Conservation (phyloP, 2,329 filamentous ascomycete species). For the Dendrostoma leiphaemia region DNA sequence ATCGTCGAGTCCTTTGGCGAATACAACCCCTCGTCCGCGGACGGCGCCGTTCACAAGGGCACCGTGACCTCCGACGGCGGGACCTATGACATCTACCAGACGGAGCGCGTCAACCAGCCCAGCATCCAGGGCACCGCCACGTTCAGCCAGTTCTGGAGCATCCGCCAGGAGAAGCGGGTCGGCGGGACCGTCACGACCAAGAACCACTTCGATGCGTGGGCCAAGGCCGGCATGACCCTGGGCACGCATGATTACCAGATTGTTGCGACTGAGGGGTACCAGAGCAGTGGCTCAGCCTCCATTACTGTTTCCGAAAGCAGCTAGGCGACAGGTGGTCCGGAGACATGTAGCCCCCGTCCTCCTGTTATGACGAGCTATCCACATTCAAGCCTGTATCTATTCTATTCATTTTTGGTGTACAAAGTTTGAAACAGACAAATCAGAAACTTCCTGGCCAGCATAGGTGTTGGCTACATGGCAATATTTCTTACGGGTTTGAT, state of each 20-base stretch:
- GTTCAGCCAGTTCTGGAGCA: slow-evolving; percentile 50
- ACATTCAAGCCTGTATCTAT: too few species aligned
- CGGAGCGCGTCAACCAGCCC: slow-evolving; percentile 36
- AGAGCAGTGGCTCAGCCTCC: slow-evolving; percentile 43
- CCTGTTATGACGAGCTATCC: slow-evolving; percentile 17
- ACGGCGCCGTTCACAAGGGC: slow-evolving; percentile 27
- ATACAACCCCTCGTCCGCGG: slow-evolving; percentile 38
- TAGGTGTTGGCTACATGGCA: not conserved
- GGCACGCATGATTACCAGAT: slow-evolving; percentile 48
- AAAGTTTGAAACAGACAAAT: too few species aligned
- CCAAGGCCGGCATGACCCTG: slow-evolving; percentile 37
- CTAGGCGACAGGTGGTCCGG: too few species aligned
- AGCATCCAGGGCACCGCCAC: slow-evolving; percentile 44
- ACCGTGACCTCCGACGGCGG: slow-evolving; percentile 31
- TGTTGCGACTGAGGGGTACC: slow-evolving; percentile 48
- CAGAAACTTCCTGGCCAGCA: too few species aligned
- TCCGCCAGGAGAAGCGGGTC: slow-evolving; percentile 47
- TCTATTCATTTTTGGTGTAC: too few species aligned
- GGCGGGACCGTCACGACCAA: slow-evolving; percentile 44
- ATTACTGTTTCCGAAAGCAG: too few species aligned
- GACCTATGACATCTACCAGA: slow-evolving; percentile 34
- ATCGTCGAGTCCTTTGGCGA: slow-evolving; percentile 40
- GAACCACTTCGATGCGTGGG: slow-evolving; percentile 51
- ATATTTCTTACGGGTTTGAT: not conserved
- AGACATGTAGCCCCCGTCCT: too few species aligned